Conservation (phyloP, 1,139 yeast genomes). For the Pichia sp. region DNA sequence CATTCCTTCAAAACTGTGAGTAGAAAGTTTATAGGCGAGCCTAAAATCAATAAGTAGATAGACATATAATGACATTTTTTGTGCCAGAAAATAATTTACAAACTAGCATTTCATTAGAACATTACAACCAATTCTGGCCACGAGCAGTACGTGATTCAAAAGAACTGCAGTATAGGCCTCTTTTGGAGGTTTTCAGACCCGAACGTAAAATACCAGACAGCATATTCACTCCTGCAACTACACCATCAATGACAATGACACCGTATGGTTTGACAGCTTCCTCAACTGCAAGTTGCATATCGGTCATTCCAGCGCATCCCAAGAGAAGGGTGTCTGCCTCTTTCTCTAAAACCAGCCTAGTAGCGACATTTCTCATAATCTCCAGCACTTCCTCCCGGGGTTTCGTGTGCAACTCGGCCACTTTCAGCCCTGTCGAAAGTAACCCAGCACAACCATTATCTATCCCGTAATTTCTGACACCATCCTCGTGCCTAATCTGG, state of each 20-base stretch:
- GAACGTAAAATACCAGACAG: conserved; percentile 27
- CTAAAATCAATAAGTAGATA: no score
- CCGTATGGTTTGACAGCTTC: conserved; percentile 26
- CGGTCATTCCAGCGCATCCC: conserved; percentile 38
- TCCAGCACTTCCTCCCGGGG: conserved; percentile 32
- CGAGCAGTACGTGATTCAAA: conserved; percentile 14
- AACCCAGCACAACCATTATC: conserved; percentile 34
- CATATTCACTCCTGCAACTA: conserved; percentile 28
- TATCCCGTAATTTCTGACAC: conserved; percentile 31
- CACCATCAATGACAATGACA: conserved; percentile 31
- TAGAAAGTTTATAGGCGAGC: no score
- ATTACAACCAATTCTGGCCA: conserved; percentile 15
- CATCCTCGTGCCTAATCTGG: conserved; percentile 29
- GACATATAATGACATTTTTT: no score
- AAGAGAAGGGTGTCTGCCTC: conserved; percentile 34
- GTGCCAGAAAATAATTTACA: no score
- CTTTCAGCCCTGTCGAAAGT: conserved; percentile 33
- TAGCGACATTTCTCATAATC: conserved; percentile 29
- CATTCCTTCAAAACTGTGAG: conserved; percentile 7
- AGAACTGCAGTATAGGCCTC: conserved; percentile 23
- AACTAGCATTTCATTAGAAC: no score
- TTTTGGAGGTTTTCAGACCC: conserved; percentile 26
- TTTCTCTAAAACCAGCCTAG: conserved; percentile 26
- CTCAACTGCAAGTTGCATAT: conserved; percentile 33
- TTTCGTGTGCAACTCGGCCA: conserved; percentile 34